Conservation (phyloP, 1,284 basidiomycete genomes). For the Tilletia indica region DNA sequence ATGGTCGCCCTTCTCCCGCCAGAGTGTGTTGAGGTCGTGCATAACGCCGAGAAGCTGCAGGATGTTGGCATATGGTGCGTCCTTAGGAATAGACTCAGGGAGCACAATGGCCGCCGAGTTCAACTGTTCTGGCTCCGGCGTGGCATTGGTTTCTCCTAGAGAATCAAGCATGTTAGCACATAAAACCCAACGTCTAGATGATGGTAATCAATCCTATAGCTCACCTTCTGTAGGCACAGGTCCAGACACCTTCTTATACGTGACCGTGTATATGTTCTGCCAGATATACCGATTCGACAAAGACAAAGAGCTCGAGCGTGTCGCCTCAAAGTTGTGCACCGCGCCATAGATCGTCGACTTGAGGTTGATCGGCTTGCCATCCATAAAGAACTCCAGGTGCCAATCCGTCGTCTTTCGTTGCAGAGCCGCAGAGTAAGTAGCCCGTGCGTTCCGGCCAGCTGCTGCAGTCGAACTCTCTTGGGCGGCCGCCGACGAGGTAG, state of each 20-base stretch:
- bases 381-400: constrained; percentile 93
- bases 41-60: constrained; percentile 83
- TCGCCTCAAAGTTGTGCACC: constrained; percentile 70
- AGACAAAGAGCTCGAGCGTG: not conserved
- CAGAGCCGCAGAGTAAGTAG: constrained; percentile 87
- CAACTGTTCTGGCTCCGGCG: constrained; percentile 37
- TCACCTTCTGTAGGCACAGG: constrained; percentile 61
- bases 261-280: constrained; percentile 84
- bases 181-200: too few relatives aligned
- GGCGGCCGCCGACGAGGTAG: constrained; percentile 25
- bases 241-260: constrained; percentile 86
- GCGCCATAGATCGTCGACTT: constrained; percentile 94
- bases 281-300: constrained; percentile 66
- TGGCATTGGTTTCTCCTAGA: constrained; percentile 23
- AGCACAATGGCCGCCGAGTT: constrained; percentile 38
- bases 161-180: too few relatives aligned
- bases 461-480: constrained; percentile 21
- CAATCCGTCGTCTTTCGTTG: constrained; percentile 89
- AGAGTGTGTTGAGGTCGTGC: constrained; percentile 73
- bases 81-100: constrained; percentile 74
- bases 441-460: constrained; percentile 44
- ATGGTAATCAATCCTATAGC: constrained; percentile 1
- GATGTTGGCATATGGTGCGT: constrained; percentile 83
- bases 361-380: constrained; percentile 75
- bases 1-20: constrained; percentile 50